These are phyloP conservation scores for Cotoneaster glaucophyllus DNA, from an alignment of 306 rosid genomes.

Conservation along the genomic window DNA sequence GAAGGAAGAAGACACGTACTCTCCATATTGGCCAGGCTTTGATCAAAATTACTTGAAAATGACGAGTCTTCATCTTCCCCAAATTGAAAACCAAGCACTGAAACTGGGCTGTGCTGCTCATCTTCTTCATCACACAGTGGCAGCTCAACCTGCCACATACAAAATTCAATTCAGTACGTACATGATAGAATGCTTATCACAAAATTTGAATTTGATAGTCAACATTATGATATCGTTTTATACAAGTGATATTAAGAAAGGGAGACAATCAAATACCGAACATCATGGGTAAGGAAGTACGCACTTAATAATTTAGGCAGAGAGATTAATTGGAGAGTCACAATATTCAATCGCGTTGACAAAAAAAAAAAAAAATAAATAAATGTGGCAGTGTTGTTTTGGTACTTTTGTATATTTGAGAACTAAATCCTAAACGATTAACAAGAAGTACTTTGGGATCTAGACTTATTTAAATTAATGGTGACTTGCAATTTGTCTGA, in stretches of 20 bases:
- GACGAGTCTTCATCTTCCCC: slow-evolving; percentile 35
- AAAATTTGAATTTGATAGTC: background rate
- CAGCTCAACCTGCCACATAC: slow-evolving; percentile 19
- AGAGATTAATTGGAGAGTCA: no score
- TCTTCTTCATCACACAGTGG: slow-evolving; percentile 35
- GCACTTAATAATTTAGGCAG: no score
- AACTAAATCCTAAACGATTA: background rate
- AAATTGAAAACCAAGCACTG: slow-evolving; percentile 45
- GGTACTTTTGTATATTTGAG: background rate
- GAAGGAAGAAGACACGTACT: slow-evolving; percentile 28
- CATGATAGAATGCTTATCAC: background rate
- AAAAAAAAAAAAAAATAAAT: no score
- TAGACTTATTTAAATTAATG: background rate
- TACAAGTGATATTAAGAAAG: background rate
- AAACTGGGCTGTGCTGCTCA: slow-evolving; percentile 60
- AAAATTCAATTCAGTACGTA: background rate
- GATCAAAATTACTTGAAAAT: slow-evolving; percentile 28
- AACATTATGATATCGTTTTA: background rate
- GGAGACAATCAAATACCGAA: no score
- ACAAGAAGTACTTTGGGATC: background rate
- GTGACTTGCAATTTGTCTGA: background rate
- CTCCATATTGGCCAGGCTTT: slow-evolving; percentile 42
- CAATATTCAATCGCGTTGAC: no score
- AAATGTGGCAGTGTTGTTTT: background rate
- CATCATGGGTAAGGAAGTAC: no score